Base-by-base conservation (phyloP, 1,139 yeast species). In the Candida freyschussii region DNA sequence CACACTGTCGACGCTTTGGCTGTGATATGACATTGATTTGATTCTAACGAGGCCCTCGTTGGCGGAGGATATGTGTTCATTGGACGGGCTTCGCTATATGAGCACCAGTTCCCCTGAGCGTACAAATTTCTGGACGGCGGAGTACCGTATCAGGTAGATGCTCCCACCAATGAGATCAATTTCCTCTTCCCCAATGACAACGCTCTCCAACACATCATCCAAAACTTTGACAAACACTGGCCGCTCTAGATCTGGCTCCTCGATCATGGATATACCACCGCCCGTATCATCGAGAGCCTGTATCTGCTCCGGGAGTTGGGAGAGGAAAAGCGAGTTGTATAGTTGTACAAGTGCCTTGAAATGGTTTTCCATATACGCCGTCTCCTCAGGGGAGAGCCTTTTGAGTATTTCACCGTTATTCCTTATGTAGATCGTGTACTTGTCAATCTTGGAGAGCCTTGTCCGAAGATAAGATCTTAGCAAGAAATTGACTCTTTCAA, bases 401-500 rank as follows among this genome's bases (percentile, higher is more conserved):
- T 28, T 33, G 2, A 43, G 7, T 15, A 44, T 18, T 7, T 48
- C 46, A 42, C 50, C 35, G 40, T 37, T 36, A 46, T 56, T 39
- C 36, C 59, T 55, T 29, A 84, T 73, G 48, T 62, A 75, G 4
- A 83, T 62, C 14, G 86, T 67, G 56, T 65, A 78, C 42, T 67
- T 68, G 60, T 87, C 96, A 27, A 89, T 70, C 34, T 50, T 85
- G 28, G 69, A 58, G 29, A 93, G 60, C 37, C 99, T 65, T 4
- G 91, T 72, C 39, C 98, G 69, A 22, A 89, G 65, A 54, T 86
- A 89, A 17, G 87, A 72, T 35, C 97, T 65, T 13, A 89, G 66
- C 26, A 91, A 60, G 53, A 80, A 91, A 49, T 82, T 86, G 30
- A 86, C 72, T 37, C 98, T 63, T 51, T 91, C 98, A 17, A 91